Conservation (phyloP, 345 rosid species). For the Arabidopsis arenosa region DNA sequence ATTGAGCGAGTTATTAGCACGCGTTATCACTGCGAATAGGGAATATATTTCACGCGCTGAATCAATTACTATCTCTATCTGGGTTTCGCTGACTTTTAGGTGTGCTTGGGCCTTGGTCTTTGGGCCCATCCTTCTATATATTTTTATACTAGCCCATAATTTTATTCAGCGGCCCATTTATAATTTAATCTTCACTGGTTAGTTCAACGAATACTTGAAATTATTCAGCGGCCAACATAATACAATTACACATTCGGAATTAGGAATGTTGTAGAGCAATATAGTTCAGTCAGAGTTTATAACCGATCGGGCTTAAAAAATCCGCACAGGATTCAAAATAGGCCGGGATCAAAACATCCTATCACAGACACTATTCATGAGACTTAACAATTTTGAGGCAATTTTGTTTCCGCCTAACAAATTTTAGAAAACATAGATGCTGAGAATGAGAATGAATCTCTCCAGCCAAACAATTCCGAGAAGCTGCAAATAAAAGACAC, state of each 20-base stretch:
- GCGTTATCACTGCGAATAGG: too few species aligned
- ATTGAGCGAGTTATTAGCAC: too few species aligned
- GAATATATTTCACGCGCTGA: too few species aligned
- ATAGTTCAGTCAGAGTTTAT: background rate
- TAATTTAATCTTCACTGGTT: too few species aligned
- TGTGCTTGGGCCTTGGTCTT: too few species aligned
- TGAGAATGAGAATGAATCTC: conserved; percentile 11
- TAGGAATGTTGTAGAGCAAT: background rate
- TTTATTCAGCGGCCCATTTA: too few species aligned
- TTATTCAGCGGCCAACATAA: too few species aligned
- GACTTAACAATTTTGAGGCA: background rate
- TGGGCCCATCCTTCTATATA: too few species aligned
- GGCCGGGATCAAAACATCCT: background rate
- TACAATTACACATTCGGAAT: background rate
- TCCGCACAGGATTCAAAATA: background rate
- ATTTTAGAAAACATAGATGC: background rate
- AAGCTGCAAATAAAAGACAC: conserved; percentile 34
- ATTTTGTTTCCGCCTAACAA: background rate
- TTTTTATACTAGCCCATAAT: too few species aligned
- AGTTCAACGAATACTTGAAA: too few species aligned
- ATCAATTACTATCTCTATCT: too few species aligned
- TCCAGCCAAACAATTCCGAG: conserved; percentile 8
- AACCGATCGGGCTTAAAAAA: background rate
- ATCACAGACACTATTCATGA: background rate
- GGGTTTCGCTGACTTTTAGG: too few species aligned